Conservation (phyloP, 1,284 basidiomycete species). For the Phellinidium pouzarii region DNA sequence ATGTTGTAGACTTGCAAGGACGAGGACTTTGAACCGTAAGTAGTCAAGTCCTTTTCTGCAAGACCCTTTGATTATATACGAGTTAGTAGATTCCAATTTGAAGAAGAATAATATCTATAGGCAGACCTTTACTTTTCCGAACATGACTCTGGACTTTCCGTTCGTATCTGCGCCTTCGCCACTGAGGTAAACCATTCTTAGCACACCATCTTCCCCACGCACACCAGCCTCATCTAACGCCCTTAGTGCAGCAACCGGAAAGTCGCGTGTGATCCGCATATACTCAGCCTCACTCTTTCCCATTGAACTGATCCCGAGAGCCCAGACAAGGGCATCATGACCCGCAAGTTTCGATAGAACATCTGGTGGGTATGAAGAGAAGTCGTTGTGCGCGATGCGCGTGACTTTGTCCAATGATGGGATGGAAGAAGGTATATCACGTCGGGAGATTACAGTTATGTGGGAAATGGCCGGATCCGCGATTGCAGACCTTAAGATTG, state of each 20-base stretch:
- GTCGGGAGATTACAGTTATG: slow-evolving; percentile 32
- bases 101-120: not conserved
- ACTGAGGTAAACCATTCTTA: slow-evolving; percentile 32
- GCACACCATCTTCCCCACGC: slow-evolving; percentile 24
- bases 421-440: slow-evolving; percentile 27
- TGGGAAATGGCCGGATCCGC: slow-evolving; percentile 28
- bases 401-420: slow-evolving; percentile 26
- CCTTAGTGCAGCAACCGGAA: slow-evolving; percentile 27
- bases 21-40: not conserved
- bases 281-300: slow-evolving; percentile 34
- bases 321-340: slow-evolving; percentile 38
- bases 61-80: slow-evolving; percentile 9
- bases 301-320: slow-evolving; percentile 28
- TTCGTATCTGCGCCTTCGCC: slow-evolving; percentile 29
- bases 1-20: slow-evolving; percentile 6
- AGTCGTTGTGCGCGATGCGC: slow-evolving; percentile 31
- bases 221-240: slow-evolving; percentile 29
- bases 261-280: slow-evolving; percentile 32
- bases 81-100: not conserved
- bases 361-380: slow-evolving; percentile 29
- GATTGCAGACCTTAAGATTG: slow-evolving; percentile 33
- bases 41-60: slow-evolving; percentile 14
- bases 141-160: slow-evolving; percentile 27
- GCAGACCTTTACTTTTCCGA: slow-evolving; percentile 31
- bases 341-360: slow-evolving; percentile 27